Evolutionary conservation across 2,329 filamentous ascomycete genomes (phyloP), one percentile per base, ranked within the genome.

Genomic region (Coniochaeta sp.): DNA sequence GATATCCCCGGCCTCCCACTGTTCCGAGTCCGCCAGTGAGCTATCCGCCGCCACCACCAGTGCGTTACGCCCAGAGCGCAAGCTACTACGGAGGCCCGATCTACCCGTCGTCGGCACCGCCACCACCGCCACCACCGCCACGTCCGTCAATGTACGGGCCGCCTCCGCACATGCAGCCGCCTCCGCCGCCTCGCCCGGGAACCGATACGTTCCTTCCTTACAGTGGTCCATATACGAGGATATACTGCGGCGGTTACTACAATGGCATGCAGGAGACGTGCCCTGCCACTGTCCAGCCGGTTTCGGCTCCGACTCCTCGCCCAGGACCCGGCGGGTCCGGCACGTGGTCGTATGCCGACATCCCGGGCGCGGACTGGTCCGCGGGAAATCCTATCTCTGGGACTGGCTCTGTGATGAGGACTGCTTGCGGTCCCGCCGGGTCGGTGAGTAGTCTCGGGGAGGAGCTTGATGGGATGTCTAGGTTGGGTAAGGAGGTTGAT

Each of bases 1-100:
- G 28, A 3, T 57, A 14, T 11, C 19, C 9, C 78, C 78, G 58
- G 66, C 44, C 38, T 33, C 34, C 24, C 34, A 9, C 6, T 12
- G 12, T 4, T 3, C 8, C n/a, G 43, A 9, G 1, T 70, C 7
- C 36, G 57, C 59, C 60, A 55, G 26, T 58, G 16, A 59, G 36
- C 58, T 62, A 44, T 28, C 17, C 54, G 22, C n/a, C 54, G 22
- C 50, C 50, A 26, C 50, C 50, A 6, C 26, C 50, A 5, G 26
- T 33, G 14, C 50, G 12, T 1, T 55, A 11, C 12, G 26, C 31
- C 3, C 50, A 17, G 17, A 19, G 8, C 3, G 12, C 12, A 1
- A 24, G 24, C 19, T 24, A 6, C 6, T 24, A 17, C 19, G n/a
- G 43, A 22, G 40, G 26, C 3, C 31, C 50, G 7, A 31, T 17